phyloP scores from a whole-genome alignment of 2,329 filamentous ascomycete genomes.

The Hymenoscyphus linearis region DNA sequence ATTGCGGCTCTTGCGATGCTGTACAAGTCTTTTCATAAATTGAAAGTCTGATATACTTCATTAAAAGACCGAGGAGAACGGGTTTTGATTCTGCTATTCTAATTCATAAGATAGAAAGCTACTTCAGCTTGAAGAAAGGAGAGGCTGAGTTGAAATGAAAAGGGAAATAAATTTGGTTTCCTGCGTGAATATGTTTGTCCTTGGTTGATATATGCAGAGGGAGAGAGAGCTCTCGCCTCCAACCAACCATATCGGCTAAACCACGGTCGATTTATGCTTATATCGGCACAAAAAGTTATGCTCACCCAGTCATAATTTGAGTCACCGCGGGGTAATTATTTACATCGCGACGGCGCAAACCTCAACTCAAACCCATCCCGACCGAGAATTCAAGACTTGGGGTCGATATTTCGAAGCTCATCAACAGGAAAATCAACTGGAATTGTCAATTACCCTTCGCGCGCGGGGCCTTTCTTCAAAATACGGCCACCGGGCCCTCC shows the following conservation, averaged over 20 bases:
- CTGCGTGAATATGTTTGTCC: too few relatives aligned
- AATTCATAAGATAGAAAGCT: too few relatives aligned
- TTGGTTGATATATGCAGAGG: too few relatives aligned
- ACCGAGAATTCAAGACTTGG: background rate
- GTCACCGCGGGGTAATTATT: slow-evolving; percentile 14
- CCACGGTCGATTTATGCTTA: background rate
- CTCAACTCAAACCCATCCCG: background rate
- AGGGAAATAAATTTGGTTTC: too few relatives aligned
- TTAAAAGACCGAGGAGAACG: too few relatives aligned
- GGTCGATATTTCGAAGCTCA: background rate
- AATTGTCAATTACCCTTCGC: background rate
- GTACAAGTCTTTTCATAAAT: too few relatives aligned
- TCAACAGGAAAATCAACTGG: background rate
- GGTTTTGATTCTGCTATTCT: too few relatives aligned
- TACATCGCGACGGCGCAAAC: background rate
- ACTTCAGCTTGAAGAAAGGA: too few relatives aligned
- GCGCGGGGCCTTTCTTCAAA: background rate
- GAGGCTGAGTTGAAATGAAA: too few relatives aligned
- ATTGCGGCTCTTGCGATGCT: too few relatives aligned
- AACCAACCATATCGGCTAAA: background rate
- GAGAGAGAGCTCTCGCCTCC: too few relatives aligned
- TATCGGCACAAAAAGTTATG: slow-evolving; percentile 10
- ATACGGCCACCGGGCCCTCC: slow-evolving; percentile 6
- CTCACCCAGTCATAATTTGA: slow-evolving; percentile 4
- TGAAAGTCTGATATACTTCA: too few relatives aligned